Evolutionary conservation across 345 rosid genomes (phyloP), one percentile per base, ranked within the genome.

Genomic region (Eucalyptus sp.): DNA sequence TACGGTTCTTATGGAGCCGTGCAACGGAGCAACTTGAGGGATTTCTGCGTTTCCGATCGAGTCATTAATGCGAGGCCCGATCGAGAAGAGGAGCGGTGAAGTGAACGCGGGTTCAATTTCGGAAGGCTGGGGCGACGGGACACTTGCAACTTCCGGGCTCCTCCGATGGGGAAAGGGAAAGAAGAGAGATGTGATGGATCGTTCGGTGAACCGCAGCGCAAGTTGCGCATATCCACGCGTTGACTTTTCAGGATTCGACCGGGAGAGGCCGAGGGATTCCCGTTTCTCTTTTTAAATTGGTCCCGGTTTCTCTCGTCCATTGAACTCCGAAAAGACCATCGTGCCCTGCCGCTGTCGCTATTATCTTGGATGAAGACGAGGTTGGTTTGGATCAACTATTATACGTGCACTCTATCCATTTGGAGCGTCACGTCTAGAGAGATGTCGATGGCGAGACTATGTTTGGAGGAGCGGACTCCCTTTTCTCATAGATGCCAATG

Each of bases 391-490:
- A 56, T 56, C 62, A 25, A 56, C 62, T 6, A 1, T 2, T 2
- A 56, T 25, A 56, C 3, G 29, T 0, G 27, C 29, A 56, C 62
- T 56, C 29, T 0, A 56, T 56, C 62, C 13, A 22, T 24, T 24
- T 56, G 62, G 7, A 56, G 13, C 13, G 12, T 56, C 29, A 56
- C 13, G 3, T 56, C 13, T 56, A 25, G 0, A 50, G 44, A 31
- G 2, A 0, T 17, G 4, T 5, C 0, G 0, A 33, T 0, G 3
- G 2, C 0, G 4, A 33, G 0, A 68, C 13, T 1, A 17, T 33
- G 20, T 9, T 68, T 68, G 24, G 24, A 31, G 43, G 43, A 68
- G 13, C 5, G 2, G 11, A 17, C 7, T 9, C 3, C 7, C 2
- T 8, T 33, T 33, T 4, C 29, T 56, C 17, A 1, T 0, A 33